phyloP scores from a whole-genome alignment of 305 asterid species.

The Fraxinus angustifolia region DNA sequence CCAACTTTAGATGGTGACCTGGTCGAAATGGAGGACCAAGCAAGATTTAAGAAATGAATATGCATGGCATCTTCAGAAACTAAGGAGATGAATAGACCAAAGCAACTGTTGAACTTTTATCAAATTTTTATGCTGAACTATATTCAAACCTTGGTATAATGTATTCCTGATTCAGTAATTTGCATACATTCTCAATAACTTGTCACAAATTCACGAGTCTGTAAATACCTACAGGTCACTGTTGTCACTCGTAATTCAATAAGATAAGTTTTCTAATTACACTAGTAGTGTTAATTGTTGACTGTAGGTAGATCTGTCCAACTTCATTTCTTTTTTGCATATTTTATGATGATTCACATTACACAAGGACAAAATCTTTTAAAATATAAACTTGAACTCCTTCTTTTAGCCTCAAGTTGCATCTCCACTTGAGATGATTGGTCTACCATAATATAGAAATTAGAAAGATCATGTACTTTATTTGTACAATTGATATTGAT shows the following conservation, averaged over 20 bases:
- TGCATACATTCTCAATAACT: neutral
- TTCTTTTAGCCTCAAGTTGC: slow-evolving; percentile 31
- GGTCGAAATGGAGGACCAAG: neutral
- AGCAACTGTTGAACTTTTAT: neutral
- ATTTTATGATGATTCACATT: slow-evolving; percentile 20
- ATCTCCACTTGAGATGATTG: slow-evolving; percentile 35
- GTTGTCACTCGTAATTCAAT: neutral
- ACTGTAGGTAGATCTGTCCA: slow-evolving; percentile 17
- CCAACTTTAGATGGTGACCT: neutral
- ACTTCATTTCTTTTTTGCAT: slow-evolving; percentile 20
- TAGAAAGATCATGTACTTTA: slow-evolving; percentile 45
- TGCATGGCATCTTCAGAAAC: neutral
- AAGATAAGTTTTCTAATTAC: neutral
- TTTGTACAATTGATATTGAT: slow-evolving; percentile 36
- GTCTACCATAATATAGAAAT: slow-evolving; percentile 34
- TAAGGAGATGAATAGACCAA: neutral
- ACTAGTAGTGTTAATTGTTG: neutral
- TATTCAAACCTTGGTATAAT: neutral
- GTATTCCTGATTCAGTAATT: neutral
- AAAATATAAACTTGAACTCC: slow-evolving; percentile 18
- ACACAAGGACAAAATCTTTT: slow-evolving; percentile 11
- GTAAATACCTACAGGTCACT: neutral
- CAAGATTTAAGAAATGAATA: neutral
- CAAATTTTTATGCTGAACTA: neutral
- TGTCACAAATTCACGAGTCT: neutral